Evolutionary conservation across 192 early-diverging fungal species (phyloP), one percentile per base, ranked within the genome.

Genomic region (Coemansia sp.): DNA sequence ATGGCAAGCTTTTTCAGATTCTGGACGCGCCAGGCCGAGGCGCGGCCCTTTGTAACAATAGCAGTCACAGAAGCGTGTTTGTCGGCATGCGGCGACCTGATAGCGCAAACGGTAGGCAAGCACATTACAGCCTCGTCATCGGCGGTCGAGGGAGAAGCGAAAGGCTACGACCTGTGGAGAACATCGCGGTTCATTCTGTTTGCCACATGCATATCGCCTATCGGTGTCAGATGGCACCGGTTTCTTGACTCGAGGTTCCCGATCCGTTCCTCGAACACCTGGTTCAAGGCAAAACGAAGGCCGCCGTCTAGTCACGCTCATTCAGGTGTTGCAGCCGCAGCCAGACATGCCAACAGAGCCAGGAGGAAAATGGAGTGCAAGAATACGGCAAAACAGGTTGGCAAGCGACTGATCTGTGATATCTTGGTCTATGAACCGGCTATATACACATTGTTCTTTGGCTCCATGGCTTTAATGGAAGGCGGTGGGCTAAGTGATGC

Each of bases 1-100:
- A 84, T 84, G 82, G 76, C 82, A 9, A 57, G 73, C 16, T 79
- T 84, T 57, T 84, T 84, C 40, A 61, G 82, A 66, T 79, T 84
- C 59, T 84, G 82, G 82, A 79, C 82, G 48, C 76, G 77, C 21
- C 77, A 84, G 60, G 82, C 82, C 9, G 76, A 84, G 64, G 70
- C 72, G 23, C 82, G 82, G 1, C 82, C 82, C 8, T 84, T 84
- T 66, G 56, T 59, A 26, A 84, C 82, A n/a, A 61, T 84, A 18
- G 82, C 82, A 7, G 73, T 67, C 3, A 84, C 82, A 47, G 82
- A 84, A 40, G 77, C 77, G 2, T 84, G 76, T 23, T 65, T 84
- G 3, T 84, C 82, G 3, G 74, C 77, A 18, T 79, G 76, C 65
- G 82, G 82, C 45, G 82, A 84, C 71, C 71, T 78, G 11, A 69